Conservation (phyloP, 805 yeast genomes). For the Jamesozyma hellenica region DNA sequence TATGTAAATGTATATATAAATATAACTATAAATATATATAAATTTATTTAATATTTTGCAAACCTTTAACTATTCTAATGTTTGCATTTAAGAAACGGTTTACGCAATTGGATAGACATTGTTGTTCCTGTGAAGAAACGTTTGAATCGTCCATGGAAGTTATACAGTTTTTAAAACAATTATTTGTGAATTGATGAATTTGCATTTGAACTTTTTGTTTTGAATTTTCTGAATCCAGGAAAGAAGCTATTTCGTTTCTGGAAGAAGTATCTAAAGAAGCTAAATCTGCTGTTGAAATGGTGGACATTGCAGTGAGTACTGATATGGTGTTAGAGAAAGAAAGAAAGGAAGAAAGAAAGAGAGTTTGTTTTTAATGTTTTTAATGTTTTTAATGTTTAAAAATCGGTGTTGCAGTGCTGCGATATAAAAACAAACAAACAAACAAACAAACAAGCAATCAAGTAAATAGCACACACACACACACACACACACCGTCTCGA, state of each 20-base stretch:
- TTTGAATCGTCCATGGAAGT: slow-evolving; percentile 36
- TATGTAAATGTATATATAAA: background rate
- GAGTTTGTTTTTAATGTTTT: no score
- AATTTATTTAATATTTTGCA: slow-evolving; percentile 25
- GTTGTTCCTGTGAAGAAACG: slow-evolving; percentile 50
- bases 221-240: slow-evolving; percentile 74
- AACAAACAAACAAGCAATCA: no score
- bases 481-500: no score
- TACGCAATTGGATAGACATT: slow-evolving; percentile 71
- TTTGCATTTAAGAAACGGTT: slow-evolving; percentile 82
- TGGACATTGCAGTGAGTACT: slow-evolving; percentile 29
- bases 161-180: slow-evolving; percentile 84
- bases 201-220: slow-evolving; percentile 81
- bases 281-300: slow-evolving; percentile 33
- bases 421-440: no score
- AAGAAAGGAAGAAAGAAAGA: no score
- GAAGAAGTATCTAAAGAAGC: slow-evolving; percentile 53
- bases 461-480: no score
- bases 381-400: no score
- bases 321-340: background rate
- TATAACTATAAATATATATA: no score
- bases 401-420: no score
- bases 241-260: slow-evolving; percentile 61
- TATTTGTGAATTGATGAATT: slow-evolving; percentile 79
- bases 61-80: slow-evolving; percentile 62